phyloP scores from a whole-genome alignment of 805 yeast genomes.

The Kuraishia hungarica region DNA sequence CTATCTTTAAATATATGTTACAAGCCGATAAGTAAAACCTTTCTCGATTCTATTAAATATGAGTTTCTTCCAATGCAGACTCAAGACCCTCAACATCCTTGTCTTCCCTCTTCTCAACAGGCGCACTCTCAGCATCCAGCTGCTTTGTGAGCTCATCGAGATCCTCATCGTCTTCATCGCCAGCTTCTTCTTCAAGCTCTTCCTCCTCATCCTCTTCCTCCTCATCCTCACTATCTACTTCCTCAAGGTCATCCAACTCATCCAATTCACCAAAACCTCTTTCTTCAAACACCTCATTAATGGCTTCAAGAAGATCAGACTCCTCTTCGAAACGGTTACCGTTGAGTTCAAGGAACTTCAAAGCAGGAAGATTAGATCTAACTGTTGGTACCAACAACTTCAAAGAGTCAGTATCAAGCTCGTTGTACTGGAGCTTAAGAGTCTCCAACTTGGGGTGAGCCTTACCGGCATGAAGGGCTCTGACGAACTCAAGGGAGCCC shows the following conservation, averaged over 20 bases:
- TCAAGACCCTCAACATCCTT: slow-evolving; percentile 49
- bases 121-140: slow-evolving; percentile 31
- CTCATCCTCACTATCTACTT: slow-evolving; percentile 60
- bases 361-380: slow-evolving; percentile 43
- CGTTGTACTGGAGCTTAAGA: slow-evolving; percentile 82
- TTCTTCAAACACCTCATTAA: slow-evolving; percentile 54
- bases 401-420: slow-evolving; percentile 62
- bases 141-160: slow-evolving; percentile 43
- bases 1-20: slow-evolving; percentile 3
- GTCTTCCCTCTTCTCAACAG: slow-evolving; percentile 30
- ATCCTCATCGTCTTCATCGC: slow-evolving; percentile 44
- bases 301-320: slow-evolving; percentile 53
- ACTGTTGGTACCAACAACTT: slow-evolving; percentile 49
- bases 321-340: slow-evolving; percentile 94
- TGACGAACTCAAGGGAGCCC: slow-evolving; percentile 56
- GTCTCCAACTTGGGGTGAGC: slow-evolving; percentile 33
- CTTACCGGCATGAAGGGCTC: slow-evolving; percentile 33
- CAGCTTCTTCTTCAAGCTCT: slow-evolving; percentile 42
- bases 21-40: not conserved
- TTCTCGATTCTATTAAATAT: slow-evolving; percentile 18
- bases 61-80: slow-evolving; percentile 47
- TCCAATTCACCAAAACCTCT: slow-evolving; percentile 80
- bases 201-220: slow-evolving; percentile 54
- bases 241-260: slow-evolving; percentile 93
- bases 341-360: slow-evolving; percentile 71